phyloP scores from a whole-genome alignment of 1,139 yeast species.

The Candida dubliniensis region DNA sequence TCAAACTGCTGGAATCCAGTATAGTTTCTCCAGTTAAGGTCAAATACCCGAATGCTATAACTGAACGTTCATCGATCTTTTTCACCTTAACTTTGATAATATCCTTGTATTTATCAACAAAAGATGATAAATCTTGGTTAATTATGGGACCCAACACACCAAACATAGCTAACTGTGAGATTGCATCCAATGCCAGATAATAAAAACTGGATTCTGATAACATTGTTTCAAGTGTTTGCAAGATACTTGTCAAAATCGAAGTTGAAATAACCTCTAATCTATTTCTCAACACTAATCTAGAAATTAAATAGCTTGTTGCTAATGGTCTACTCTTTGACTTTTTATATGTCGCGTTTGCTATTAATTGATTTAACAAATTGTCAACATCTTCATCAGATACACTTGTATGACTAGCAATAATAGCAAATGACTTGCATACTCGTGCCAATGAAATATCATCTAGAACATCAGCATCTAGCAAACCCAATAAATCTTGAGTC shows the following conservation, averaged over 20 bases:
- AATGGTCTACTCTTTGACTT: conserved; percentile 28
- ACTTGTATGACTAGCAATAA: conserved; percentile 51
- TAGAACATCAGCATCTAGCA: conserved; percentile 24
- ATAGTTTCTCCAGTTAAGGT: conserved; percentile 30
- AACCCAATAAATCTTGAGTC: conserved; percentile 21
- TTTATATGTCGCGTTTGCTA: conserved; percentile 16
- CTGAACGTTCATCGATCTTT: conserved; percentile 61
- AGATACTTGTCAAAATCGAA: conserved; percentile 4
- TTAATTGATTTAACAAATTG: conserved; percentile 13
- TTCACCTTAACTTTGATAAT: conserved; percentile 42
- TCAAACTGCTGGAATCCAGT: conserved; percentile 8
- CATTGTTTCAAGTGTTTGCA: conserved; percentile 16
- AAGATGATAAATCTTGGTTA: conserved; percentile 11
- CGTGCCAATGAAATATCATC: conserved; percentile 36
- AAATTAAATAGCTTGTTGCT: conserved; percentile 48
- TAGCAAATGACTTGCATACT: conserved; percentile 54
- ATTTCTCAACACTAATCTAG: conserved; percentile 49
- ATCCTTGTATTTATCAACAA: conserved; percentile 27
- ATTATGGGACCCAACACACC: conserved; percentile 51
- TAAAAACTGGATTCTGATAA: conserved; percentile 23
- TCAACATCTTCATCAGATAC: conserved; percentile 12
- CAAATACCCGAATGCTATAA: conserved; percentile 55
- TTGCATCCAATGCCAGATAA: conserved; percentile 41
- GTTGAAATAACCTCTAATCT: conserved; percentile 26
- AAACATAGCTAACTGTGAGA: conserved; percentile 59